phyloP scores from a whole-genome alignment of 2,329 filamentous ascomycete genomes.

The Pestalotiopsis sp. region DNA sequence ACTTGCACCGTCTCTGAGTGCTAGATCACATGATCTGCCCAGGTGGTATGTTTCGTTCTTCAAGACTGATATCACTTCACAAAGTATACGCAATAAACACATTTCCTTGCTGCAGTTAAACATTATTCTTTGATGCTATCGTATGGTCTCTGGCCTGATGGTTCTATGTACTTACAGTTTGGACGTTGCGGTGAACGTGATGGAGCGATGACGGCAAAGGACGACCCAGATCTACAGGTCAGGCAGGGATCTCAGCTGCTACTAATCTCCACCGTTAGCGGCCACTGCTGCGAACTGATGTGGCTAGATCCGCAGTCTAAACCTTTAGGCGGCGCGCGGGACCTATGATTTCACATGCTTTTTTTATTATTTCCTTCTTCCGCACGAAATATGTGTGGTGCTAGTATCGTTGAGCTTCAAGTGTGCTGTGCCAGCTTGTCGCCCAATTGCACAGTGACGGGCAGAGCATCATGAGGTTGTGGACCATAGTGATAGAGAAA shows the following conservation, averaged over 20 bases:
- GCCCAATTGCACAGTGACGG: not conserved
- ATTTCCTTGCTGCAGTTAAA: too few species aligned
- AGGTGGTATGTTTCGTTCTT: not conserved
- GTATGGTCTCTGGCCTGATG: not conserved
- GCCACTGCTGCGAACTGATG: constrained; percentile 1
- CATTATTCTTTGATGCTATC: too few species aligned
- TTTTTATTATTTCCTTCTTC: constrained; percentile 4
- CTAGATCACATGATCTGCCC: not conserved
- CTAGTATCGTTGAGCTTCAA: not conserved
- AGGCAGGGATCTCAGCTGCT: not conserved
- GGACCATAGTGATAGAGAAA: too few species aligned
- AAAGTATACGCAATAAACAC: too few species aligned
- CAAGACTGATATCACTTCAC: not conserved
- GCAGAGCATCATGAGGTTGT: not conserved
- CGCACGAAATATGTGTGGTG: not conserved
- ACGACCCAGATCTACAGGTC: not conserved
- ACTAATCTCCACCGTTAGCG: not conserved
- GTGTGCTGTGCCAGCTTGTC: not conserved
- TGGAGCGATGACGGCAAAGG: not conserved
- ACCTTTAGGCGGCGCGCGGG: constrained; percentile 18
- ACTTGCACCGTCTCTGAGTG: not conserved
- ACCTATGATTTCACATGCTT: constrained; percentile 20
- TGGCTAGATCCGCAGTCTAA: constrained; percentile 6
- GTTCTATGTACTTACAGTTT: not conserved
- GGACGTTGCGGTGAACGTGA: constrained; percentile 1